Evolutionary conservation across 257 asterid species (phyloP), one percentile per base, ranked within the genome.

Genomic region (Verbena officinalis): DNA sequence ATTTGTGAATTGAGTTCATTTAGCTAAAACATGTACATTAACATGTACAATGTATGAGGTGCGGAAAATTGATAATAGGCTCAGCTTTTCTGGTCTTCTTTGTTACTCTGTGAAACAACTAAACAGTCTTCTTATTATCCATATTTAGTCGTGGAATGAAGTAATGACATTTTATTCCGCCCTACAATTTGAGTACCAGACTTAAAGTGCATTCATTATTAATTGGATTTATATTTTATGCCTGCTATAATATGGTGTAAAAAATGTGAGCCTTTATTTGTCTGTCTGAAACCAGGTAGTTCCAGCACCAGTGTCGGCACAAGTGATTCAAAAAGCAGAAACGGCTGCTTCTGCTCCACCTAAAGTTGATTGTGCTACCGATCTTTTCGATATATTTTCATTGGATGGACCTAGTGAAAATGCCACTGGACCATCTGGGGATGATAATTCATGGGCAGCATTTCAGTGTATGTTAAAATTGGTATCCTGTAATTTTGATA

Each of bases 311-410:
- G 50, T 71, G 55, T 69, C 84, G 56, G 80, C 67, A 62, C 80
- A 83, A 72, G 82, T 68, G 64, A 64, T 68, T 69, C 87, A 83
- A 76, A 82, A 82, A 74, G 51, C 81, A 34, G 96, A 83, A 76
- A 77, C 87, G 31, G 79, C 68, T 71, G 67, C 75, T 51, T 34
- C 77, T 31, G 53, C 83, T 60, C 83, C 90, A 54, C 81, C 89
- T 9, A 94, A 88, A 81, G 88, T 90, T 67, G 95, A 94, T 78
- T 88, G 72, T 77, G 96, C 96, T 31, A 88, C 96, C 55, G 98
- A 94, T 83, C 96, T 94, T 64, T 88, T 94, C 73, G 70, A 80
- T 81, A 84, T 89, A 90, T 96, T 89, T 71, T 89, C 98, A 20
- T 51, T 85, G 79, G 95, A 91, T 64, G 82, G 62, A 65, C 70